Base-by-base conservation (phyloP, 805 yeast genomes). In the Monosporozyma aerobia region DNA sequence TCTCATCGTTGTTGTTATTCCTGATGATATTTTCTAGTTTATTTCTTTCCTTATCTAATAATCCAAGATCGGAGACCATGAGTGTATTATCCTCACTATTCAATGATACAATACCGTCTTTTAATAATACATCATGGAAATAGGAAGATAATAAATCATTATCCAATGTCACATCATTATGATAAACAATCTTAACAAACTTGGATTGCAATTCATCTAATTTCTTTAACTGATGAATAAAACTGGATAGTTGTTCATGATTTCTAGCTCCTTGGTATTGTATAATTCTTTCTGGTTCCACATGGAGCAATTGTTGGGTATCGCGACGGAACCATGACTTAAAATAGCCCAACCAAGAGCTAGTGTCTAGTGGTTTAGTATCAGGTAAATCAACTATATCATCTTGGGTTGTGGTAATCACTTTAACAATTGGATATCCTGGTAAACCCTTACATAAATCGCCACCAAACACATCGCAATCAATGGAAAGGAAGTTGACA, bases 401-500 rank as follows among this genome's bases (percentile, higher is more conserved):
- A 33, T 50, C 35, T 13, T 8, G 8, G 1, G 27, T 77, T 39
- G 82, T 80, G 45, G 71, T 72, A 59, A 85, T 78, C 56, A 84
- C 68, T 57, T 75, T 74, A 51, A 87, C 63, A 41, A 83, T 78
- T 3, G 96, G 96, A 61, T 73, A 87, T 13, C 87, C 86, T 39
- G 78, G 67, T 48, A 68, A 49, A 19, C 59, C 56, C 1, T 54
- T 48, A 53, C 72, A 69, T n/a, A 68, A 50, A 11, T 60, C 60
- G 14, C 59, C 47, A n/a, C 65, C 67, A 50, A 67, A 68, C 30
- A 58, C 48, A 45, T 68, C 72, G 54, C 72, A 69, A 48, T 67
- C 63, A 4, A 69, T 67, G 7, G 66, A 65, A 10, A 67, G 49
- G 47, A 65, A 68, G n/a, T 57, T 59, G 11, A 68, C 55, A 25